Percentiles rank a stretch among this genome's conserved stretches.
Evolutionary conservation across 2,329 filamentous ascomycete genomes (phyloP).

Genomic region (Penicillium sp.): DNA sequence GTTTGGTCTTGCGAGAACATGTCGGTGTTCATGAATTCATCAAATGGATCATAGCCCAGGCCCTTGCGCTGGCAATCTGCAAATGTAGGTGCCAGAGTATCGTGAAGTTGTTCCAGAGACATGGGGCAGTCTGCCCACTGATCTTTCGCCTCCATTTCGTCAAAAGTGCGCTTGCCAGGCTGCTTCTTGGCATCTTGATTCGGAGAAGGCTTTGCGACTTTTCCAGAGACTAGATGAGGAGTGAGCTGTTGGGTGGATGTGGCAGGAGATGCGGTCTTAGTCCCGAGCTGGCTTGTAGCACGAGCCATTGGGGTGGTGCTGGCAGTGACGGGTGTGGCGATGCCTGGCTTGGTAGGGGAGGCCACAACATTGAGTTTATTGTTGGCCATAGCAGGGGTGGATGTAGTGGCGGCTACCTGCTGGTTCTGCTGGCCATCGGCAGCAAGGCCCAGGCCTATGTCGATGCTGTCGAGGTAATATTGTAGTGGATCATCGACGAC

Average conservation of each 20-base stretch:
- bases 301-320: constrained; percentile 35
- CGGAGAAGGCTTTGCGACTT: constrained; percentile 22
- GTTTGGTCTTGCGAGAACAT: constrained; percentile 34
- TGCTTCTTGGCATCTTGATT: constrained; percentile 31
- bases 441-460: constrained; percentile 49
- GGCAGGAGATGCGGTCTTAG: constrained; percentile 35
- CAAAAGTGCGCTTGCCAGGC: constrained; percentile 17
- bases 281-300: constrained; percentile 32
- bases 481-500: constrained; percentile 53
- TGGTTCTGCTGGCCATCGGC: constrained; percentile 20
- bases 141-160: constrained; percentile 25
- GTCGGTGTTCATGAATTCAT: constrained; percentile 39
- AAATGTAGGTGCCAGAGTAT: constrained; percentile 33
- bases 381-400: constrained; percentile 8
- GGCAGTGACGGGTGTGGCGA: constrained; percentile 29
- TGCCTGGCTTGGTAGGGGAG: constrained; percentile 29
- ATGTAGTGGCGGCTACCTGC: constrained; percentile 11
- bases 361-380: constrained; percentile 21
- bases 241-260: constrained; percentile 34
- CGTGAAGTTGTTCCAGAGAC: constrained; percentile 38
- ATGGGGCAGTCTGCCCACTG: constrained; percentile 40
- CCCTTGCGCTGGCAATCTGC: constrained; percentile 7
- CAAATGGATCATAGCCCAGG: constrained; percentile 36
- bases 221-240: constrained; percentile 29
- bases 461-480: constrained; percentile 55